Conservation (phyloP, 2,329 filamentous ascomycete species). For the Hysterium pulicare region DNA sequence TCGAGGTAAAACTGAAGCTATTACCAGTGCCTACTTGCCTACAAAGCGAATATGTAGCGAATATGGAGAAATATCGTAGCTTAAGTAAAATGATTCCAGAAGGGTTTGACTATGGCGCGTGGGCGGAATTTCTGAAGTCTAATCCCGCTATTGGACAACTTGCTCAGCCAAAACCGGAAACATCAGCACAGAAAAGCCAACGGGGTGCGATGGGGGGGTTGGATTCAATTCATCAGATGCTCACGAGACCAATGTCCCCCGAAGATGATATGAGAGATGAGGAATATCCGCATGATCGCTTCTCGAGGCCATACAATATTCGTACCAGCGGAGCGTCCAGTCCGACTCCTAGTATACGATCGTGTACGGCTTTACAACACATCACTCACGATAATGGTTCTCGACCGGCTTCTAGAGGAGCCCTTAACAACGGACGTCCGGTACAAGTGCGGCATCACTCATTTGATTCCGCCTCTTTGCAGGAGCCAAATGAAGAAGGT, state of each 20-base stretch:
- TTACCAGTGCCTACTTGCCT: conserved; percentile 68
- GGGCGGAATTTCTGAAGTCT: conserved; percentile 72
- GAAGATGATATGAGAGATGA: conserved; percentile 24
- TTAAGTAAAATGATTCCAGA: conserved; percentile 56
- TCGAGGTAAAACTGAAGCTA: conserved; percentile 89
- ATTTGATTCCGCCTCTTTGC: conserved; percentile 11
- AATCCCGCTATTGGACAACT: conserved; percentile 52
- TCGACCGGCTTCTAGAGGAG: conserved; percentile 38
- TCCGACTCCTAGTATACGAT: conserved; percentile 42
- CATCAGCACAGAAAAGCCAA: conserved; percentile 15
- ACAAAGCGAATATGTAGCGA: conserved; percentile 59
- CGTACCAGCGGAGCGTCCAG: conserved; percentile 43
- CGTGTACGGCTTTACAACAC: conserved; percentile 29
- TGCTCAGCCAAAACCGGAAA: conserved; percentile 21
- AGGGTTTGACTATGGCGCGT: conserved; percentile 69
- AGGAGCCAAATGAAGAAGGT: conserved; percentile 46
- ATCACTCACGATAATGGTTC: conserved; percentile 25
- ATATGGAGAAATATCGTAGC: conserved; percentile 59
- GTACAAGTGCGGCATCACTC: conserved; percentile 17
- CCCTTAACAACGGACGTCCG: conserved; percentile 30
- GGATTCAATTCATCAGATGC: conserved; percentile 37
- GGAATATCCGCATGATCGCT: conserved; percentile 23
- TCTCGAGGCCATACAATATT: conserved; percentile 21
- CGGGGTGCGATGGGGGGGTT: conserved; percentile 25
- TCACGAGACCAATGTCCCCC: conserved; percentile 28